Conservation (phyloP, 2,329 filamentous ascomycete genomes). For the Cercospora zeae-maydis region DNA sequence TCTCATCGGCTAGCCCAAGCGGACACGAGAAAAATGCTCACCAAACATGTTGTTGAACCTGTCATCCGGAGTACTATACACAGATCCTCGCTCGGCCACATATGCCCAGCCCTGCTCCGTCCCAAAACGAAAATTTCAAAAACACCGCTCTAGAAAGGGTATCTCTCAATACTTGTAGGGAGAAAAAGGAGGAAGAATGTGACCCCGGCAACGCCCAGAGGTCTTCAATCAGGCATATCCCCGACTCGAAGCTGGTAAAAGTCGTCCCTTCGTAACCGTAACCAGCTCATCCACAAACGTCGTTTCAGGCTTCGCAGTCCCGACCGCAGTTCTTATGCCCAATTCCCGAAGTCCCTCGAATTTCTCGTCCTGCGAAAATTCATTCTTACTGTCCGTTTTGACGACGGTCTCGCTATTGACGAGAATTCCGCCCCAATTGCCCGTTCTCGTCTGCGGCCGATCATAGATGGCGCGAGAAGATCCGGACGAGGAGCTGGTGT, state of each 20-base stretch:
- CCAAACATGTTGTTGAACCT: neutral
- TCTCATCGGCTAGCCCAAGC: neutral
- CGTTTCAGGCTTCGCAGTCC: constrained; percentile 38
- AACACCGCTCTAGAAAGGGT: neutral
- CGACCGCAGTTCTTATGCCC: constrained; percentile 30
- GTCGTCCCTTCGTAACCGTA: constrained; percentile 31
- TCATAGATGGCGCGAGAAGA: constrained; percentile 1
- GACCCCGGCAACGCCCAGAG: neutral
- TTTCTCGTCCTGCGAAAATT: constrained; percentile 22
- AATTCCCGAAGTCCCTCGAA: constrained; percentile 30
- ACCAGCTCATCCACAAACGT: constrained; percentile 43
- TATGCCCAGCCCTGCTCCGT: neutral
- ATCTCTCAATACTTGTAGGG: neutral
- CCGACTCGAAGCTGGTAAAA: constrained; percentile 20
- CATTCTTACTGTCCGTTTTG: constrained; percentile 31
- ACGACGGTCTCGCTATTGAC: constrained; percentile 38
- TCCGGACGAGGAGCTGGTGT: constrained; percentile 19
- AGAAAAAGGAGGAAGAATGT: neutral
- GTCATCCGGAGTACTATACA: neutral
- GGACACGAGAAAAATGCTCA: neutral
- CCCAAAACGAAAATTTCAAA: neutral
- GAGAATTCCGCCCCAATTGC: constrained; percentile 37
- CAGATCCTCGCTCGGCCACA: neutral
- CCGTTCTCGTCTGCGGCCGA: constrained; percentile 5
- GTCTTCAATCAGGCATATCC: constrained; percentile 2